Percentiles rank a stretch among this genome's conserved stretches.
Conservation (phyloP, 2,329 filamentous ascomycete genomes). For the Fusarium mexicanum region DNA sequence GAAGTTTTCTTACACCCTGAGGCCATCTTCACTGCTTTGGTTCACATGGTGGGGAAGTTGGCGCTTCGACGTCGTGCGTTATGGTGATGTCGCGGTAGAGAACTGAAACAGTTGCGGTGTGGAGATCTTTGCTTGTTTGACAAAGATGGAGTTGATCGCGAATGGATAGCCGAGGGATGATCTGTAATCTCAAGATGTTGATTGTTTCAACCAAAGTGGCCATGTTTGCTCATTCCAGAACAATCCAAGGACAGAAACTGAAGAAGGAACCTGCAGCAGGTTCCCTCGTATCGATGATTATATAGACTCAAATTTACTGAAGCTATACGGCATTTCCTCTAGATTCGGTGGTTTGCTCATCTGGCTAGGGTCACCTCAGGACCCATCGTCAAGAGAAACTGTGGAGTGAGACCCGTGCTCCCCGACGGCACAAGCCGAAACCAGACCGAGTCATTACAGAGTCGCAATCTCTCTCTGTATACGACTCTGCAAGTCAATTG, state of each 20-base stretch:
- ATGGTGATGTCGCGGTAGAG: constrained; percentile 1
- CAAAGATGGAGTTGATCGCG: constrained; percentile 13
- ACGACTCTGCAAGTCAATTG: background rate
- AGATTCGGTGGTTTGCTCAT: background rate
- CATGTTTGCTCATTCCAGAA: background rate
- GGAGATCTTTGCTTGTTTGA: constrained; percentile 9
- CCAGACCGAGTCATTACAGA: background rate
- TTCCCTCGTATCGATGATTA: background rate
- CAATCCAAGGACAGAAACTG: too few relatives aligned
- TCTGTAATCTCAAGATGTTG: constrained; percentile 2
- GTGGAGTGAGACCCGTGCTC: background rate
- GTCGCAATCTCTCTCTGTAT: background rate
- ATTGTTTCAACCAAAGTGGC: constrained; percentile 2
- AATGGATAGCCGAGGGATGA: constrained; percentile 9
- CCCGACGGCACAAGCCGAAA: background rate
- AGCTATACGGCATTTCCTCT: background rate
- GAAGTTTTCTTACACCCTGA: too few relatives aligned
- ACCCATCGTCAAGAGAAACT: background rate
- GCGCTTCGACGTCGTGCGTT: background rate
- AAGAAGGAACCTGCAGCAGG: fast-evolving
- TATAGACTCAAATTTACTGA: background rate
- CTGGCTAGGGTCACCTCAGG: background rate
- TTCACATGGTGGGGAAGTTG: background rate
- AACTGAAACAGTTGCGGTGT: background rate
- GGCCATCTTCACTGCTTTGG: background rate